phyloP scores from a whole-genome alignment of 139 green algal species.

The Gonium pectorale region DNA sequence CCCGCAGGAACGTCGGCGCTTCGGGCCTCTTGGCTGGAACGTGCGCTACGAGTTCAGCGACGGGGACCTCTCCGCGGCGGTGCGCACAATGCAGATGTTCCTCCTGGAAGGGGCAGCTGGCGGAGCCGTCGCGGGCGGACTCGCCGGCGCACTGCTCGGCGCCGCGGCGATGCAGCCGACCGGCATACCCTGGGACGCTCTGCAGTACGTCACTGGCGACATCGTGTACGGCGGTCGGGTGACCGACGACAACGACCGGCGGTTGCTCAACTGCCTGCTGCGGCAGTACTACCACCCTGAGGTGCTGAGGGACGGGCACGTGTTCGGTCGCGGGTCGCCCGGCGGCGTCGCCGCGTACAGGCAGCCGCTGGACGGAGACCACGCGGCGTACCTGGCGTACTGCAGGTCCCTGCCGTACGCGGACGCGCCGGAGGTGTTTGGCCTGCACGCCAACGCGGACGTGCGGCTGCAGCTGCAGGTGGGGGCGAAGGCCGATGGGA shows the following conservation, averaged over 20 bases:
- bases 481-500: neutral
- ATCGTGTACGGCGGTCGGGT: conserved; percentile 92
- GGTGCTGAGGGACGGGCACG: conserved; percentile 14
- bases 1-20: conserved; percentile 73
- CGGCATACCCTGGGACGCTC: conserved; percentile 72
- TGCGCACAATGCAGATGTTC: conserved; percentile 72
- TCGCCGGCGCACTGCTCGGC: neutral
- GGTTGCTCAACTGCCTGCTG: conserved; percentile 76
- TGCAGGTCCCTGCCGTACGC: conserved; percentile 61
- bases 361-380: conserved; percentile 48
- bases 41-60: conserved; percentile 87
- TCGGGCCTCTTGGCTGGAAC: conserved; percentile 89
- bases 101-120: neutral
- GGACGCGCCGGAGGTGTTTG: conserved; percentile 84
- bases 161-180: neutral
- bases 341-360: conserved; percentile 43
- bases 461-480: conserved; percentile 71
- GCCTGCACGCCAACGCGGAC: conserved; percentile 86
- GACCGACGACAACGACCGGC: conserved; percentile 88
- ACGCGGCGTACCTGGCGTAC: conserved; percentile 63
- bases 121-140: neutral
- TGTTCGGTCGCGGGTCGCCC: neutral
- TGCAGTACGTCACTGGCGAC: conserved; percentile 81
- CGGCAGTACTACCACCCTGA: conserved; percentile 60
- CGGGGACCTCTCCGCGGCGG: conserved; percentile 78